Conservation (phyloP, 129 eudicot genomes). For the Helichrysum umbraculigerum region DNA sequence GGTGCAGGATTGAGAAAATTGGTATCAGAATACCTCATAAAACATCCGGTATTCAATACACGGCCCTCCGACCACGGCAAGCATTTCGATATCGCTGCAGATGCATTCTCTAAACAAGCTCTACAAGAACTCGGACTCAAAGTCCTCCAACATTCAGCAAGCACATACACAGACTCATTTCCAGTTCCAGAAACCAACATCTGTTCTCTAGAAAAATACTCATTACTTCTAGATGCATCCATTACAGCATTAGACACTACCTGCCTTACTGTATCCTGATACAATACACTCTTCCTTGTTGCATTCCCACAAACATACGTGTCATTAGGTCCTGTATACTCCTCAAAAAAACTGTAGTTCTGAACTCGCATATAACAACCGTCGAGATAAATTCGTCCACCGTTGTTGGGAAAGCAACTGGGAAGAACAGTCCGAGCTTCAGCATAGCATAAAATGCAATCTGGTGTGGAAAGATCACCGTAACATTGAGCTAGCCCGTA, state of each 20-base stretch:
- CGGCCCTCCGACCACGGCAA: slow-evolving; percentile 71
- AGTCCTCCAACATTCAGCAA: slow-evolving; percentile 82
- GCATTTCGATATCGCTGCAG: slow-evolving; percentile 42
- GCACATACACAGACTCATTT: slow-evolving; percentile 50
- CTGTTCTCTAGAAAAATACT: slow-evolving; percentile 42
- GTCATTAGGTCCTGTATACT: slow-evolving; percentile 44
- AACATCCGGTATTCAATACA: slow-evolving; percentile 70
- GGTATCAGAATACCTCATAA: slow-evolving; percentile 77
- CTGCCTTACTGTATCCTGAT: slow-evolving; percentile 34
- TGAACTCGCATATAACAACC: slow-evolving; percentile 64
- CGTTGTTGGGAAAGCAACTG: slow-evolving; percentile 53
- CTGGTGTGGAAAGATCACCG: slow-evolving; percentile 53
- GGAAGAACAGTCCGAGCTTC: slow-evolving; percentile 59
- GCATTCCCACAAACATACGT: slow-evolving; percentile 43
- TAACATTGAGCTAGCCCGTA: slow-evolving; percentile 64
- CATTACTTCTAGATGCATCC: slow-evolving; percentile 29
- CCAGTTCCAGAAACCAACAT: slow-evolving; percentile 28
- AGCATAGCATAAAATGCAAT: slow-evolving; percentile 60
- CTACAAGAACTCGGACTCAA: slow-evolving; percentile 42
- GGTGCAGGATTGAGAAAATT: slow-evolving; percentile 63
- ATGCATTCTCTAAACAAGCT: slow-evolving; percentile 66
- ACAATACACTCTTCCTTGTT: slow-evolving; percentile 34
- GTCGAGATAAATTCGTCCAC: slow-evolving; percentile 60
- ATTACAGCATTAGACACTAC: slow-evolving; percentile 30
- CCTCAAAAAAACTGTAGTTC: slow-evolving; percentile 50